These are phyloP conservation scores for Xylaria intraflava DNA, from an alignment of 495 filamentous ascomycete genomes.

Conservation along the genomic window DNA sequence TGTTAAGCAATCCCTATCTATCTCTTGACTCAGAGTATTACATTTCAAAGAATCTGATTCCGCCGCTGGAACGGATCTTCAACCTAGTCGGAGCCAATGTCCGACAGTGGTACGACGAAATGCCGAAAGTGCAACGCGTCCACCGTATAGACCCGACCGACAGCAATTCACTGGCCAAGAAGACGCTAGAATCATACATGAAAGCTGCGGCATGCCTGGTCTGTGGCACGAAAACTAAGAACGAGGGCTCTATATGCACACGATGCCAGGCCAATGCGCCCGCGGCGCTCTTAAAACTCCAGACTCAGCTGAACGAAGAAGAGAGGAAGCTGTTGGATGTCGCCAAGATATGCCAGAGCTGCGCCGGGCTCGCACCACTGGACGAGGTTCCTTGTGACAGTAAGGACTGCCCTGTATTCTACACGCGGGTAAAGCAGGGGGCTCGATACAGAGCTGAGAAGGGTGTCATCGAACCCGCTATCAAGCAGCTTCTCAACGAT, in stretches of 20 bases:
- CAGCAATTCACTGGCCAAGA: slow-evolving; percentile 36
- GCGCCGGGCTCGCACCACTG: slow-evolving; percentile 60
- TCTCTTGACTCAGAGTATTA: slow-evolving; percentile 96
- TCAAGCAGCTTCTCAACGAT: slow-evolving; percentile 47
- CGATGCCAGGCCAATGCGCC: slow-evolving; percentile 53
- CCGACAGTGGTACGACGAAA: slow-evolving; percentile 87
- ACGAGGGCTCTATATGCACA: slow-evolving; percentile 52
- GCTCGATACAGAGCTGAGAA: slow-evolving; percentile 54
- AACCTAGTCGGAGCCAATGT: slow-evolving; percentile 94
- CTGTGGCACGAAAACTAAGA: slow-evolving; percentile 61
- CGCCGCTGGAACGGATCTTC: slow-evolving; percentile 92
- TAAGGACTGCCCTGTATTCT: slow-evolving; percentile 89
- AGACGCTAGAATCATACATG: slow-evolving; percentile 85
- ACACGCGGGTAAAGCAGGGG: slow-evolving; percentile 68
- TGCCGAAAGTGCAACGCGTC: slow-evolving; percentile 82
- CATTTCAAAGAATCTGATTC: slow-evolving; percentile 90
- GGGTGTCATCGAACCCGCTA: slow-evolving; percentile 48
- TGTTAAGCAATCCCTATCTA: slow-evolving; percentile 68
- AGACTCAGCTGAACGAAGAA: slow-evolving; percentile 50
- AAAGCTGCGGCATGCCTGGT: slow-evolving; percentile 69
- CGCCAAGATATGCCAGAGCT: slow-evolving; percentile 74
- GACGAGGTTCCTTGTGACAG: slow-evolving; percentile 83
- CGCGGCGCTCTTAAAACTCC: slow-evolving; percentile 54
- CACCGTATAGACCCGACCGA: slow-evolving; percentile 45
- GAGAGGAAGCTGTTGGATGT: slow-evolving; percentile 62